Evolutionary conservation across 179 eudicot species (phyloP).

Genomic region (Drosera spatulata): DNA sequence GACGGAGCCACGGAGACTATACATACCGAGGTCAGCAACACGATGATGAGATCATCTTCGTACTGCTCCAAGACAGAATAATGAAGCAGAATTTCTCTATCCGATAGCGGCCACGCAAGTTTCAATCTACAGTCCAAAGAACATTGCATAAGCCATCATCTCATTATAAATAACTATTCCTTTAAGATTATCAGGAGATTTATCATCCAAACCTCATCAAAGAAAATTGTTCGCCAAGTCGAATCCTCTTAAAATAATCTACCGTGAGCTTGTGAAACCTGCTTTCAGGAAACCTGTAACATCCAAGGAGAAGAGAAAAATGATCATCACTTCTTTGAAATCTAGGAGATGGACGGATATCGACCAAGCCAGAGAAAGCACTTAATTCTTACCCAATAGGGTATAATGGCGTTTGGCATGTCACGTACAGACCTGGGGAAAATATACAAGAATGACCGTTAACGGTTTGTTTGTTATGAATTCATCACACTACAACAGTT

Average conservation of each 20-base stretch:
- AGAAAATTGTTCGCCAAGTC: constrained; percentile 74
- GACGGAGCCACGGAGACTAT: background rate
- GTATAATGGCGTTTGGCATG: constrained; percentile 63
- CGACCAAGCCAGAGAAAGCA: constrained; percentile 1
- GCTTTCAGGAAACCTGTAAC: constrained; percentile 9
- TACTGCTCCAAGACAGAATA: constrained; percentile 69
- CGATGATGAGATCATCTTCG: constrained; percentile 63
- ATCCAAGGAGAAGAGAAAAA: background rate
- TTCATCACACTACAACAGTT: background rate
- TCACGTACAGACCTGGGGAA: constrained; percentile 67
- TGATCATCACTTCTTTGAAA: background rate
- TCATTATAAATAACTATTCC: constrained; percentile 17
- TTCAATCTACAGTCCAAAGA: constrained; percentile 85
- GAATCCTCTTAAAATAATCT: constrained; percentile 50
- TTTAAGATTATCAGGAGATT: background rate
- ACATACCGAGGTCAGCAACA: constrained; percentile 63
- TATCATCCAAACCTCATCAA: constrained; percentile 59
- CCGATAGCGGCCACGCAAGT: constrained; percentile 90
- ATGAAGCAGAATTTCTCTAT: constrained; percentile 77
- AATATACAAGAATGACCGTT: background rate
- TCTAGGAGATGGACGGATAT: background rate
- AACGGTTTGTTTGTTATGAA: background rate
- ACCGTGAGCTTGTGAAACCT: constrained; percentile 2
- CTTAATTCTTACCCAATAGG: constrained; percentile 48
- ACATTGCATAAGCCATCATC: constrained; percentile 14